Percentiles rank a stretch among this genome's conserved stretches.
phyloP scores from a whole-genome alignment of 495 filamentous ascomycete species.

The Hypoxylon cercidicola region DNA sequence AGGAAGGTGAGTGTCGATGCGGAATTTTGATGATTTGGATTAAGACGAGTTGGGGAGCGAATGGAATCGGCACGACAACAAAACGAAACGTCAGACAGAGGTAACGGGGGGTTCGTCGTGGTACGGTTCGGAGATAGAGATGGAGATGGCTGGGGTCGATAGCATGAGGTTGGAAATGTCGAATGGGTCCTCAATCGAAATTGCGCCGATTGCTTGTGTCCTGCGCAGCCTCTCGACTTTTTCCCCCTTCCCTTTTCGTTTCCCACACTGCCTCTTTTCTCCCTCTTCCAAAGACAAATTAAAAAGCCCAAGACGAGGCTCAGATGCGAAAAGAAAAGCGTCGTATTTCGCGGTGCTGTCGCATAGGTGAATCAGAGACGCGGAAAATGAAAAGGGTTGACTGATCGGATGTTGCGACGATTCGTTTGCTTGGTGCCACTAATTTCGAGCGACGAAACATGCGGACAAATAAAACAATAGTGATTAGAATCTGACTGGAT shows the following conservation, averaged over 20 bases:
- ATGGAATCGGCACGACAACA: conserved; percentile 14
- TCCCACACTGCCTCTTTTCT: conserved; percentile 4
- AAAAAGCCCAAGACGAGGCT: conserved; percentile 1
- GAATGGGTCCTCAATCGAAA: conserved; percentile 39
- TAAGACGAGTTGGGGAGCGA: conserved; percentile 2
- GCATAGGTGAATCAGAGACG: conserved; percentile 15
- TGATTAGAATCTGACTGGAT: conserved; percentile 12
- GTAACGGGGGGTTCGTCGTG: conserved; percentile 20
- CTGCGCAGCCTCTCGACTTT: conserved; percentile 42
- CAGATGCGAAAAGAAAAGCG: conserved; percentile 9
- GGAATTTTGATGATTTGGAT: conserved; percentile 12
- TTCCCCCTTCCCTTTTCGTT: conserved; percentile 22
- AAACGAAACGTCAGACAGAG: conserved; percentile 18
- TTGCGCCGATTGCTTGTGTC: conserved; percentile 33
- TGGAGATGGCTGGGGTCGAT: conserved; percentile 40
- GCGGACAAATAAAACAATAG: conserved; percentile 3
- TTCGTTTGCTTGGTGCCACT: conserved; percentile 33
- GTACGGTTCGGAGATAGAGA: conserved; percentile 3
- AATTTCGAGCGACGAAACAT: conserved; percentile 4
- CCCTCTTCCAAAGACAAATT: conserved; percentile 18
- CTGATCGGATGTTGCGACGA: conserved; percentile 39
- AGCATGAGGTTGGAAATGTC: conserved; percentile 42
- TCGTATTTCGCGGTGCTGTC: conserved; percentile 8
- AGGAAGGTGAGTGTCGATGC: conserved; percentile 11
- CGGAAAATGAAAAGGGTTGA: conserved; percentile 35